Conservation (phyloP, 352 stramenopile genomes). For the Blastocystis sp. region DNA sequence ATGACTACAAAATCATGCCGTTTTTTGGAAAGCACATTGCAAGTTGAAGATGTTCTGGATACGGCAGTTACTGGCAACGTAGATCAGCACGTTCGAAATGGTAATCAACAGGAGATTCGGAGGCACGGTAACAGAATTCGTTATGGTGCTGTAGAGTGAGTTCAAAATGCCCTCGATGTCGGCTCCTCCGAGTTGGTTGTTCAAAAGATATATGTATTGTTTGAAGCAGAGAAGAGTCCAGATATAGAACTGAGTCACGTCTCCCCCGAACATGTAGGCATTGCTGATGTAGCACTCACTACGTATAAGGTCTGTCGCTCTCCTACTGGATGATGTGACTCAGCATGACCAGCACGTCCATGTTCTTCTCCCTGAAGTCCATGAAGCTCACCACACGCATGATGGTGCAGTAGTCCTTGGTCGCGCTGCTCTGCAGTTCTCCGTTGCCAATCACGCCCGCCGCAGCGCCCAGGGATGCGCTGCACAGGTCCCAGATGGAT, state of each 20-base stretch:
- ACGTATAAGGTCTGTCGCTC: not conserved
- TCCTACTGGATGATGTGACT: not conserved
- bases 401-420: not conserved
- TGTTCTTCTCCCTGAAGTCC: slow-evolving; percentile 8
- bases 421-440: not conserved
- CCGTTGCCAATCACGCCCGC: not conserved
- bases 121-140: not conserved
- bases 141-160: slow-evolving; percentile 25
- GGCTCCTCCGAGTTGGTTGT: not conserved
- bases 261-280: slow-evolving; percentile 1
- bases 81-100: slow-evolving; percentile 48
- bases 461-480: not conserved
- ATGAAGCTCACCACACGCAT: slow-evolving; percentile 17
- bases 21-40: not conserved
- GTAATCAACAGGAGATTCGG: slow-evolving; percentile 36
- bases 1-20: not conserved
- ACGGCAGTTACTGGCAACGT: not conserved
- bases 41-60: not conserved
- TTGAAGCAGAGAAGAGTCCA: slow-evolving; percentile 35
- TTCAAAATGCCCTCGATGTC: slow-evolving; percentile 49
- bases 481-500: not conserved
- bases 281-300: slow-evolving; percentile 52
- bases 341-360: not conserved
- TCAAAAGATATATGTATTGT: not conserved
- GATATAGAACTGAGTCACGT: slow-evolving; percentile 47